Evolutionary conservation across 176 grass and related monocot genomes (phyloP).

Genomic region (Elymus sibiricus): DNA sequence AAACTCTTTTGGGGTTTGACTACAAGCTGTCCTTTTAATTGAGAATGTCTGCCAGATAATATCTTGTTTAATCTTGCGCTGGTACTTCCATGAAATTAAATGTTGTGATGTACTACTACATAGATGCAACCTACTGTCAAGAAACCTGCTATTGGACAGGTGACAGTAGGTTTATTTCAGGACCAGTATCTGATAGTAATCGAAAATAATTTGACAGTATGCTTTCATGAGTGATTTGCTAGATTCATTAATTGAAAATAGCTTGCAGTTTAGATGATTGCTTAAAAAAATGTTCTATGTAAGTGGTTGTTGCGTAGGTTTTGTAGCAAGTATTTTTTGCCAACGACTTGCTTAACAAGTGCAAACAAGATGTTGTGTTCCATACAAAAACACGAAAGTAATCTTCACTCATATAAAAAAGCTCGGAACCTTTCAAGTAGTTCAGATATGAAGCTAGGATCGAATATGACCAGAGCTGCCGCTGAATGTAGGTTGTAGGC

Average conservation of each 20-base stretch:
- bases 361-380: too few relatives aligned
- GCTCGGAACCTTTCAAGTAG: too few relatives aligned
- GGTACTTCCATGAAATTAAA: neutral
- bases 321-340: too few relatives aligned
- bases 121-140: neutral
- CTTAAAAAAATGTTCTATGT: neutral
- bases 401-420: neutral
- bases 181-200: too few relatives aligned
- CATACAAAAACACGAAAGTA: neutral
- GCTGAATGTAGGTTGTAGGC: too few relatives aligned
- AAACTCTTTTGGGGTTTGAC: neutral
- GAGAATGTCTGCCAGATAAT: neutral
- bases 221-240: neutral
- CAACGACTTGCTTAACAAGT: too few relatives aligned
- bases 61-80: neutral
- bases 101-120: too few relatives aligned
- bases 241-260: neutral
- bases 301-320: too few relatives aligned
- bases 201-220: neutral
- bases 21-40: neutral
- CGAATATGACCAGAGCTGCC: too few relatives aligned
- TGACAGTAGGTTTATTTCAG: neutral
- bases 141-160: slow-evolving; percentile 7
- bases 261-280: neutral
- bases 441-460: too few relatives aligned